phyloP scores from a whole-genome alignment of 176 grass and related monocot genomes.

The Rhipidocladum racemiflorum region DNA sequence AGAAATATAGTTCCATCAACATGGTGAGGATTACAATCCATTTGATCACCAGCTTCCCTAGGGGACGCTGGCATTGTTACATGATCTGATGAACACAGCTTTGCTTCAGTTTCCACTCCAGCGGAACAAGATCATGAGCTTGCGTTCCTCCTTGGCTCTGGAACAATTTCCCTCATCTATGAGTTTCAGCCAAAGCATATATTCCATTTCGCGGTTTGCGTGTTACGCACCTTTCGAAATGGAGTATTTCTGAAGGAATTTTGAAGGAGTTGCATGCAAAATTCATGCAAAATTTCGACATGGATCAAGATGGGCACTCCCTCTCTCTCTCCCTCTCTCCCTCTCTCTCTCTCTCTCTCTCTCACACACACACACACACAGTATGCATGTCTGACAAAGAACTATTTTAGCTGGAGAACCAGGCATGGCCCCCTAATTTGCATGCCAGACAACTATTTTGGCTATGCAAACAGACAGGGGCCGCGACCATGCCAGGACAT shows the following conservation, averaged over 20 bases:
- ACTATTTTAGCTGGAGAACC: constrained; percentile 7
- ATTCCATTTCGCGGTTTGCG: background rate
- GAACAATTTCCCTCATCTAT: background rate
- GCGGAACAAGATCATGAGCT: background rate
- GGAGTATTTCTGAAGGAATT: background rate
- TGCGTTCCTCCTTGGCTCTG: background rate
- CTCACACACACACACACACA: too few species aligned
- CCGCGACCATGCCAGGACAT: background rate
- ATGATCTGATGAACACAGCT: background rate
- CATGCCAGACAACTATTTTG: constrained; percentile 20
- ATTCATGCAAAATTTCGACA: background rate
- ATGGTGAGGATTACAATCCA: background rate
- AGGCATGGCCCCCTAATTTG: background rate
- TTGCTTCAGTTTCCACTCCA: background rate
- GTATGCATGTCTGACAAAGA: constrained; percentile 3
- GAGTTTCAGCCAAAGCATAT: background rate
- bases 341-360: too few species aligned
- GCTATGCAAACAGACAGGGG: constrained; percentile 9
- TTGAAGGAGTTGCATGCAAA: background rate
- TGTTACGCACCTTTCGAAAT: background rate
- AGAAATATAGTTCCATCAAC: background rate
- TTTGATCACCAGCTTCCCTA: background rate
- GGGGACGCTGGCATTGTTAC: background rate
- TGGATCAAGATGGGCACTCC: background rate
- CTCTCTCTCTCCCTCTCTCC: too few species aligned